These are phyloP conservation scores for Xylaria sp. DNA, from an alignment of 2,329 filamentous ascomycete species.

Conservation along the genomic window DNA sequence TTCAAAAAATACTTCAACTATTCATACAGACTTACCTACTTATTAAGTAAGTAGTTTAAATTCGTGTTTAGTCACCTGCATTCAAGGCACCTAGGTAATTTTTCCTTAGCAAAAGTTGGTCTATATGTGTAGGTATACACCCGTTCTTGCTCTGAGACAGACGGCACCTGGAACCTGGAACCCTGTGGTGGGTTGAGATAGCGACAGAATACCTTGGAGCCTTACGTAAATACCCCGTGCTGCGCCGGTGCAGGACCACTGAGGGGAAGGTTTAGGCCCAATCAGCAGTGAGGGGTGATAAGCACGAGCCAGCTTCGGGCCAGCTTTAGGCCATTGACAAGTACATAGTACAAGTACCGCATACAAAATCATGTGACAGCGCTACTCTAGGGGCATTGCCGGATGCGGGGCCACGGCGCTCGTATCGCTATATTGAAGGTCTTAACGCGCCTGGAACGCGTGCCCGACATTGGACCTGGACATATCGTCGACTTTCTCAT, in stretches of 20 bases:
- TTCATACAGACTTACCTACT: no score
- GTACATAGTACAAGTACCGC: not conserved
- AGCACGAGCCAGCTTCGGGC: constrained; percentile 25
- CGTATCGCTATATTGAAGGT: constrained; percentile 17
- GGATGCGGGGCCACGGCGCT: not conserved
- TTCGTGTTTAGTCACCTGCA: no score
- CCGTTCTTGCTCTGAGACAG: no score
- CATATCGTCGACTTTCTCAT: not conserved
- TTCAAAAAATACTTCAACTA: no score
- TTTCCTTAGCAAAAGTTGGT: no score
- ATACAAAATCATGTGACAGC: constrained; percentile 37
- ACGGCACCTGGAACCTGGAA: no score
- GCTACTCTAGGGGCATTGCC: constrained; percentile 10
- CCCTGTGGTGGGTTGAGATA: not conserved
- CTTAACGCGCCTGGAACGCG: constrained; percentile 27
- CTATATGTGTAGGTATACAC: no score
- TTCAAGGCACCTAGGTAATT: no score
- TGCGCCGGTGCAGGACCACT: no score
- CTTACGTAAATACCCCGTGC: not conserved
- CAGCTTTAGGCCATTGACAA: constrained; percentile 3
- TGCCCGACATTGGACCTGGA: not conserved
- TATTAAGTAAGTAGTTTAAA: no score
- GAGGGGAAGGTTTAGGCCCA: not conserved
- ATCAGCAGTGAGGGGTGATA: not conserved
- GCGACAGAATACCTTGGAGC: not conserved